Evolutionary conservation across 176 grass and related monocot species (phyloP).

Genomic region (Cenchrus purpureus): DNA sequence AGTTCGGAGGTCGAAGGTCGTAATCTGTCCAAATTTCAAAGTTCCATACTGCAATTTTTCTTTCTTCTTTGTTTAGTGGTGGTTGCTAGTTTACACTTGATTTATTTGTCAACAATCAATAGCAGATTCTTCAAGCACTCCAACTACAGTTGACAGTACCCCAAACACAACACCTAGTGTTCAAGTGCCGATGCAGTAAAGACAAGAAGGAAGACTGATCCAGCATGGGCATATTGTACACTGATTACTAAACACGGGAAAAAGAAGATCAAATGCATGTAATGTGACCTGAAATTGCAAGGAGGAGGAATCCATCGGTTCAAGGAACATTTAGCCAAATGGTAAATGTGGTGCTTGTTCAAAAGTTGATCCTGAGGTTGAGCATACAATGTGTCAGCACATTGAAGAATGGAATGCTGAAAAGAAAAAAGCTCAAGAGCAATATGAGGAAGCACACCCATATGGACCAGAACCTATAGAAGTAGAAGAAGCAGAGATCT

Average conservation of each 20-base stretch:
- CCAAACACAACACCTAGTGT: not conserved
- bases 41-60: too few relatives aligned
- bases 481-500: too few relatives aligned
- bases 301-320: conserved; percentile 10
- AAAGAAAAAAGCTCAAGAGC: not conserved
- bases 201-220: not conserved
- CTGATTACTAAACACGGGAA: not conserved
- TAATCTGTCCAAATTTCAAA: too few relatives aligned
- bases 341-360: not conserved
- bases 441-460: too few relatives aligned
- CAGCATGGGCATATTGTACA: not conserved
- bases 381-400: not conserved
- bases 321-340: conserved; percentile 15
- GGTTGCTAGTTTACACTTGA: too few relatives aligned
- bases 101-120: too few relatives aligned
- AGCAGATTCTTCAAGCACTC: too few relatives aligned
- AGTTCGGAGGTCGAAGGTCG: too few relatives aligned
- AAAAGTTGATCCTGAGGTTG: not conserved
- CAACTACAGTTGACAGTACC: too few relatives aligned
- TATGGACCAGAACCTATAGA: too few relatives aligned
- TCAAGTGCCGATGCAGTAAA: not conserved
- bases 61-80: too few relatives aligned
- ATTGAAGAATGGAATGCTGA: not conserved
- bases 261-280: conserved; percentile 7
- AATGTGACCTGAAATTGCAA: not conserved